phyloP scores from a whole-genome alignment of 169 alveolate genomes.

The Plasmodium fragile region DNA sequence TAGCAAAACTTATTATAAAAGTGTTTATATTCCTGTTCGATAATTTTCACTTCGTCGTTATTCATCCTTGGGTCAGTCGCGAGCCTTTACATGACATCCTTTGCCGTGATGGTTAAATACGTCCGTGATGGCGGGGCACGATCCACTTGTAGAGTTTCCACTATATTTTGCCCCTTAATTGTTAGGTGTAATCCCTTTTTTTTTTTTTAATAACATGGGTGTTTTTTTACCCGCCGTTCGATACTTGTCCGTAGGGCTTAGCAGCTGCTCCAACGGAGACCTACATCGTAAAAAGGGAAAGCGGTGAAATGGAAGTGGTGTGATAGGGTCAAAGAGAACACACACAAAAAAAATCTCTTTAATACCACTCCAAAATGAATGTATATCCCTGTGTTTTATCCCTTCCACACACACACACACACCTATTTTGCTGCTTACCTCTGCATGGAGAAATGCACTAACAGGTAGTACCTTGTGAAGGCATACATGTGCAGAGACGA shows the following conservation, averaged over 20 bases:
- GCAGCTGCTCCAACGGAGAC: background rate
- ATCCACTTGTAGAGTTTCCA: background rate
- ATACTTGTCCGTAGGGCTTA: background rate
- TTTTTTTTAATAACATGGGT: background rate
- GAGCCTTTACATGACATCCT: background rate
- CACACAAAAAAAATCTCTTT: background rate
- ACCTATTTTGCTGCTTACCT: background rate
- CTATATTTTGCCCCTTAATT: background rate
- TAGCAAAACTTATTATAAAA: conserved; percentile 24
- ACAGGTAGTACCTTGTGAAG: background rate
- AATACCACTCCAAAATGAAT: background rate
- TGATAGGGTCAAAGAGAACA: background rate
- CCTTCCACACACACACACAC: background rate
- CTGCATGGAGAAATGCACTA: background rate
- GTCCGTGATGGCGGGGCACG: background rate
- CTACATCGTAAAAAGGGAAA: background rate
- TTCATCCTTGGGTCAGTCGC: background rate
- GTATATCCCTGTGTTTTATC: background rate
- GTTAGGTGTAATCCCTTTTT: background rate
- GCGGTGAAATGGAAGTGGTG: background rate
- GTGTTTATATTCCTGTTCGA: conserved; percentile 28
- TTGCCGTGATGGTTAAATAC: background rate
- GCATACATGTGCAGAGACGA: background rate
- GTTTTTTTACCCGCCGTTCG: background rate
- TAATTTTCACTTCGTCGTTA: conserved; percentile 39